Evolutionary conservation across 371 early-diverging fungal genomes (phyloP).

Genomic region (Mucor plumbeus): DNA sequence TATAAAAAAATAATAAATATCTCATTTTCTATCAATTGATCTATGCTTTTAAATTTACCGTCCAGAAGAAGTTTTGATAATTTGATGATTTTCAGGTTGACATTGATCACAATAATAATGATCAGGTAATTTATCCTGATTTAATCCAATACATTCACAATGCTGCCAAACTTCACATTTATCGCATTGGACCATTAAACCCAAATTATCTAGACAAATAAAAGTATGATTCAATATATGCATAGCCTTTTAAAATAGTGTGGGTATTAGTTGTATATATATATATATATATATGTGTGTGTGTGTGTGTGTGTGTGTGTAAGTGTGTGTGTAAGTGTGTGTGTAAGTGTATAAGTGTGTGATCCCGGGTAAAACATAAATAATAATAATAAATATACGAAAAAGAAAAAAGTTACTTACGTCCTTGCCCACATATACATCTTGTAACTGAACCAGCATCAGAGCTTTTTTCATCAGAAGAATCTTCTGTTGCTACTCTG

Average conservation of each 20-base stretch:
- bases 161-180: conserved; percentile 93
- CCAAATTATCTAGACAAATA: conserved; percentile 61
- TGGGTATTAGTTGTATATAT: background rate
- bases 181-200: conserved; percentile 91
- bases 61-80: conserved; percentile 34
- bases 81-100: conserved; percentile 75
- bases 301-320: background rate
- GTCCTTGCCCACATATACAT: conserved; percentile 80
- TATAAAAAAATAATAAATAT: conserved; percentile 2
- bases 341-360: background rate
- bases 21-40: background rate
- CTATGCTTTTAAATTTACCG: conserved; percentile 19
- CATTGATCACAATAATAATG: conserved; percentile 90
- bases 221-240: conserved; percentile 3
- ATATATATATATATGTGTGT: background rate
- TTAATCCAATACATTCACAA: conserved; percentile 79
- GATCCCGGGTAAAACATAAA: conserved; percentile 6
- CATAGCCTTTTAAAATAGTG: background rate
- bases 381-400: background rate
- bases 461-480: conserved; percentile 45
- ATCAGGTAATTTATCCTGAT: conserved; percentile 75
- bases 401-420: conserved; percentile 47
- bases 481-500: conserved; percentile 2
- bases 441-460: conserved; percentile 81
- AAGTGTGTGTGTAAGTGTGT: background rate